Evolutionary conservation across 75 land plant genomes (phyloP).

Genomic region (Cryptomeria japonica): DNA sequence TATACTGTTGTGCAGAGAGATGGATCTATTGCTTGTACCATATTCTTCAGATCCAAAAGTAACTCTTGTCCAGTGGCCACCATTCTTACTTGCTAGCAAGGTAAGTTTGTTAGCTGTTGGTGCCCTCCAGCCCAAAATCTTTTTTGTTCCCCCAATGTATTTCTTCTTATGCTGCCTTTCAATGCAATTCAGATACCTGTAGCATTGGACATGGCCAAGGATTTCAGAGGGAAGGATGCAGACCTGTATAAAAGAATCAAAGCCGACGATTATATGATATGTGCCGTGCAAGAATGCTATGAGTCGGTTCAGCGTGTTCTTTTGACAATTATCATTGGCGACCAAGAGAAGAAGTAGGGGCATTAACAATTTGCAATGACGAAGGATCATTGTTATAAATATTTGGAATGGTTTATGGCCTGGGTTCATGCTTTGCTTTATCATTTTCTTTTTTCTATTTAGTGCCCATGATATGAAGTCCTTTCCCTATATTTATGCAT

Average conservation of each 20-base stretch:
- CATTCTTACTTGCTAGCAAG: constrained; percentile 88
- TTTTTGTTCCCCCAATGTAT: background rate
- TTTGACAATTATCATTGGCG: constrained; percentile 22
- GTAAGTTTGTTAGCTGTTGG: constrained; percentile 25
- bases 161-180: background rate
- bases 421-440: background rate
- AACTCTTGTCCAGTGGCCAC: constrained; percentile 62
- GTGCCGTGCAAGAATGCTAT: constrained; percentile 49
- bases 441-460: background rate
- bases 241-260: constrained; percentile 53
- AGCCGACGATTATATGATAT: constrained; percentile 70
- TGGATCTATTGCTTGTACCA: constrained; percentile 74
- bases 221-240: constrained; percentile 61
- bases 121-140: background rate
- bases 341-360: constrained; percentile 45
- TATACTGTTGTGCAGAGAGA: constrained; percentile 46
- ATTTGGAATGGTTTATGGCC: background rate
- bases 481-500: no score
- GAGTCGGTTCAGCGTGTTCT: constrained; percentile 31
- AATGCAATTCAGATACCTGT: constrained; percentile 54
- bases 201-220: constrained; percentile 73
- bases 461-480: no score
- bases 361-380: background rate
- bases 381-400: background rate
- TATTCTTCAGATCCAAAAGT: constrained; percentile 29